phyloP scores from a whole-genome alignment of 192 early-diverging fungal genomes.

The Neocallimastix lanati region DNA sequence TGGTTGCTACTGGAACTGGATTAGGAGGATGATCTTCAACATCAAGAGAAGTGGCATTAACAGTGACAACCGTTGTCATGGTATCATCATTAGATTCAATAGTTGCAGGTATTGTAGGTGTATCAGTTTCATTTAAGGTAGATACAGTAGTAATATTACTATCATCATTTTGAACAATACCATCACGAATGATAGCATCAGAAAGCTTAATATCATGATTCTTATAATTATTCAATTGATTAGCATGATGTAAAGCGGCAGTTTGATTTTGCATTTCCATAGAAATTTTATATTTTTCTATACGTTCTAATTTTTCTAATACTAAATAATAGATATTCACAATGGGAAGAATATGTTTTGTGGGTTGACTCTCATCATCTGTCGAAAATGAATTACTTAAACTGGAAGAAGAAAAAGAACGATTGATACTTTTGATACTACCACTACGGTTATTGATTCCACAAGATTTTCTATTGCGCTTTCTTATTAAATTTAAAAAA shows the following conservation, averaged over 20 bases:
- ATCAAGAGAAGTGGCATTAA: background rate
- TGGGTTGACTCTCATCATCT: conserved; percentile 6
- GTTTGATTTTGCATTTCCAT: conserved; percentile 1
- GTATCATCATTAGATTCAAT: background rate
- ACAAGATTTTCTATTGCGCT: conserved; percentile 17
- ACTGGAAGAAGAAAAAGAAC: conserved; percentile 5
- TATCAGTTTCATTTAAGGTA: background rate
- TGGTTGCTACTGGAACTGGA: background rate
- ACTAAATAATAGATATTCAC: conserved; percentile 65
- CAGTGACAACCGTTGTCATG: background rate
- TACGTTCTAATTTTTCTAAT: conserved; percentile 10
- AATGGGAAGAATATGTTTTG: conserved; percentile 40
- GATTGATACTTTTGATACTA: conserved; percentile 13
- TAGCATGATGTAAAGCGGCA: background rate
- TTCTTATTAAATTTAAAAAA: conserved; percentile 12
- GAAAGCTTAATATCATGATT: background rate
- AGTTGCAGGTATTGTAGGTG: background rate
- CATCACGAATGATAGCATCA: background rate
- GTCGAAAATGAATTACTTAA: conserved; percentile 5
- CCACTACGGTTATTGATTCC: conserved; percentile 2
- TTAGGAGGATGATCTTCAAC: background rate
- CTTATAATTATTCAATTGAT: background rate
- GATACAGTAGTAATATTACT: background rate
- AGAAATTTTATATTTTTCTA: conserved; percentile 4
- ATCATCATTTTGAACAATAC: background rate